Conservation (phyloP, 352 stramenopile species). For the Halophytophthora batemanensis region DNA sequence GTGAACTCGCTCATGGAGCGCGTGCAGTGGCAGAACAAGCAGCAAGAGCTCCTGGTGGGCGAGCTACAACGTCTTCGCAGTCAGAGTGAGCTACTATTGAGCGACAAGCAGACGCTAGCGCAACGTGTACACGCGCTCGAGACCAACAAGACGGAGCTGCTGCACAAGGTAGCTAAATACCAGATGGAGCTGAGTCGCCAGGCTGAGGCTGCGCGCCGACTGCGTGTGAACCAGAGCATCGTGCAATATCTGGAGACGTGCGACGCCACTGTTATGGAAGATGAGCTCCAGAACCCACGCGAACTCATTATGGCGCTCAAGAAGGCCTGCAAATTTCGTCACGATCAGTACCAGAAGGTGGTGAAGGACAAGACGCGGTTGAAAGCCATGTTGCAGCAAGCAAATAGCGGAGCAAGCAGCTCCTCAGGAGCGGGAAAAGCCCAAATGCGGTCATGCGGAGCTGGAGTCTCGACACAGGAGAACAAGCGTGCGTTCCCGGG, state of each 20-base stretch:
- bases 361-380: conserved; percentile 75
- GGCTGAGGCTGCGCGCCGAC: conserved; percentile 40
- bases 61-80: conserved; percentile 57
- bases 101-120: conserved; percentile 59
- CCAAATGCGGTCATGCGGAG: conserved; percentile 22
- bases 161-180: conserved; percentile 74
- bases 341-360: conserved; percentile 82
- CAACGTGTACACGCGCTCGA: conserved; percentile 49
- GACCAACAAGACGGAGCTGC: conserved; percentile 46
- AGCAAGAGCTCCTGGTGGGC: conserved; percentile 52
- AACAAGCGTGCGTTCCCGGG: conserved; percentile 21
- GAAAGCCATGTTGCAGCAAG: conserved; percentile 60
- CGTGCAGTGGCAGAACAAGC: conserved; percentile 78
- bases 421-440: conserved; percentile 19
- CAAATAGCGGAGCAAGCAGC: conserved; percentile 18
- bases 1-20: conserved; percentile 63
- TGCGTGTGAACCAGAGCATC: conserved; percentile 72
- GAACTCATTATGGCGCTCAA: conserved; percentile 77
- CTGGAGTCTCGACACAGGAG: conserved; percentile 13
- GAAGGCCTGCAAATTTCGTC: conserved; percentile 77
- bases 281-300: conserved; percentile 74
- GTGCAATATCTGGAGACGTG: conserved; percentile 70
- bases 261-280: conserved; percentile 60
- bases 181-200: conserved; percentile 71
- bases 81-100: conserved; percentile 61